A percentile compares a stretch with the other conserved stretches of the same genome.
Conservation (phyloP, 2,329 filamentous ascomycete genomes). For the Diaporthe vaccinii region DNA sequence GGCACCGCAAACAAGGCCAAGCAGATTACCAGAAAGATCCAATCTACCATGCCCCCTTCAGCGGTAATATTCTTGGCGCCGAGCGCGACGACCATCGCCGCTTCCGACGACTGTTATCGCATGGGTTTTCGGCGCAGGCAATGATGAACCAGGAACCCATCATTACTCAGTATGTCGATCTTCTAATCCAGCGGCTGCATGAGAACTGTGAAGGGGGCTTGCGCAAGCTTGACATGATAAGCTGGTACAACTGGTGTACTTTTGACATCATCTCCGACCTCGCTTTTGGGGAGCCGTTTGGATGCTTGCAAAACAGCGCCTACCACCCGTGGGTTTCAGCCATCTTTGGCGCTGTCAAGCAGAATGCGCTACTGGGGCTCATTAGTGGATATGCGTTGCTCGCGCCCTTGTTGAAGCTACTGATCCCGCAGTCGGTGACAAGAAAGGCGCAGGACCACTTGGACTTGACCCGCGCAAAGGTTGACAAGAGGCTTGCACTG, state of each 20-base stretch:
- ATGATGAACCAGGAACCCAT: constrained; percentile 20
- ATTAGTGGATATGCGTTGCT: background rate
- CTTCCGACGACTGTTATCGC: constrained; percentile 1
- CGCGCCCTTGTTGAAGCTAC: background rate
- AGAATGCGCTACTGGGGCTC: background rate
- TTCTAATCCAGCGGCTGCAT: constrained; percentile 10
- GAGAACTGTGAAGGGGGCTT: background rate
- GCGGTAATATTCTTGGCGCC: constrained; percentile 20
- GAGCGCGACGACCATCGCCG: constrained; percentile 20
- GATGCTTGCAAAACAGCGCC: background rate
- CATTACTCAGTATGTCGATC: constrained; percentile 2
- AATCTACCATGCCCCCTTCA: background rate
- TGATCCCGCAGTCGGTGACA: background rate
- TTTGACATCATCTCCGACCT: constrained; percentile 46
- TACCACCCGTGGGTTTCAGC: constrained; percentile 6
- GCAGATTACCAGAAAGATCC: constrained; percentile 13
- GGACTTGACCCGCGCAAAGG: background rate
- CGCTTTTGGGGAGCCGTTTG: constrained; percentile 30
- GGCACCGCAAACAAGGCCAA: constrained; percentile 18
- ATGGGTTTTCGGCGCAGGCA: constrained; percentile 1
- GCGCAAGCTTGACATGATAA: background rate
- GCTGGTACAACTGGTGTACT: constrained; percentile 51
- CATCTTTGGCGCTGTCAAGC: background rate
- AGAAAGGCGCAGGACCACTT: background rate
- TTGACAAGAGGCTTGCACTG: background rate